Base-by-base conservation (phyloP, 208 protist genomes). In the Trypanosoma platydactyli region DNA sequence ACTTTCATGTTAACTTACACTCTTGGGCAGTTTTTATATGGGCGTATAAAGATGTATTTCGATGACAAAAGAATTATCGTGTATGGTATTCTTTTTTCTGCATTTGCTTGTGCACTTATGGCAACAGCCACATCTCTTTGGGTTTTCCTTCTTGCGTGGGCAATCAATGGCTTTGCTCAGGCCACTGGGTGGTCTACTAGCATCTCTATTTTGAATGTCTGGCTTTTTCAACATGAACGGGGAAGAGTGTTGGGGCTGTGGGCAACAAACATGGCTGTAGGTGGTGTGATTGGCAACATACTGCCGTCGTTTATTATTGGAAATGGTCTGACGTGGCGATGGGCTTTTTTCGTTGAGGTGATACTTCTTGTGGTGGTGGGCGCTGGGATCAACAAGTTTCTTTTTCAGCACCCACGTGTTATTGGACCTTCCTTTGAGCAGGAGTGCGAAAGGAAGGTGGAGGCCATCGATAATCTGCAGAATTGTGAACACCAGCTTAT, bases 221-320 rank as follows among this genome's bases (percentile, higher is more conserved):
- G 77, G 77, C 22, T 83, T 24, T 71, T 62, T 54, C 60, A 65
- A n/a, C 16, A 52, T 5, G 77, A 83, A 54, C 71, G 77, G 11
- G 77, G 77, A 6, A 27, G 7, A 24, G 49, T 83, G 11, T 75
- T 83, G 77, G 77, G 77, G 4, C 54, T 72, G 55, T 83, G 77
- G 77, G 53, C 55, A 35, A 75, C 77, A 50, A 74, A 71, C 54
- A 76, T 75, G 67, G 67, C 77, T 0, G 77, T 38, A 29, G 77
- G 77, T 25, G 67, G 70, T 20, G 62, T 83, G 15, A 24, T 79
- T 24, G 77, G 77, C 25, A 83, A 79, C 50, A n/a, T 68, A 25
- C 12, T 83, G 0, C 44, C 69, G 20, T 53, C 72, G 12, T 64
- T 44, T 46, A 27, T 83, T 33, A 65, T 83, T 29, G 46, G 61